A percentile compares a stretch with the other conserved stretches of the same genome.
Evolutionary conservation across 768 basidiomycete genomes (phyloP).

Genomic region (Suillus tomentosus): DNA sequence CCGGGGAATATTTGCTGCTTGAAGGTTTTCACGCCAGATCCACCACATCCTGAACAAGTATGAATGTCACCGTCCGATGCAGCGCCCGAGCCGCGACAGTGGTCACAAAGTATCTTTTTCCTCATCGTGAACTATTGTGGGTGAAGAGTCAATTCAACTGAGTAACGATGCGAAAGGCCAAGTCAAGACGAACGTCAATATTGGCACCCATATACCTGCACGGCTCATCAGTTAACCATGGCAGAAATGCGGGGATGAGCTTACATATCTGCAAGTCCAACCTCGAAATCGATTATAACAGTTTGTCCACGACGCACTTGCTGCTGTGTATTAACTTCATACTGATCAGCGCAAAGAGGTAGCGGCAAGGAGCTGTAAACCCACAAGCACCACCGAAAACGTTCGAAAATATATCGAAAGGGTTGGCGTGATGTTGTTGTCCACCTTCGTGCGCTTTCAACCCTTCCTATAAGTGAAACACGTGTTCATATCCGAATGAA

Average conservation of each 20-base stretch:
- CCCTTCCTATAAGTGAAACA: conserved; percentile 61
- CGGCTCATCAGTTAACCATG: conserved; percentile 14
- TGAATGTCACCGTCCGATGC: conserved; percentile 88
- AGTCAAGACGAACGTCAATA: conserved; percentile 66
- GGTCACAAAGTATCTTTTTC: conserved; percentile 92
- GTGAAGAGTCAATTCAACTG: conserved; percentile 12
- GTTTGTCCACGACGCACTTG: conserved; percentile 77
- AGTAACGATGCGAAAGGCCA: background rate
- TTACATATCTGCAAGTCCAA: conserved; percentile 82
- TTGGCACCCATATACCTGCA: conserved; percentile 79
- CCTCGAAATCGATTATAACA: conserved; percentile 80
- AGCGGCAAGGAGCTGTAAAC: conserved; percentile 28
- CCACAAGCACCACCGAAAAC: conserved; percentile 88
- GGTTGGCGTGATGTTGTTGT: conserved; percentile 73
- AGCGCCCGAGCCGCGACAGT: conserved; percentile 95
- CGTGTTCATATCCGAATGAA: conserved; percentile 17
- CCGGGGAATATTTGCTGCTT: conserved; percentile 95
- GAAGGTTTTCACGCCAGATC: conserved; percentile 80
- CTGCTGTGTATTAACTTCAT: conserved; percentile 46
- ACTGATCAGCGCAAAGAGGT: conserved; percentile 17
- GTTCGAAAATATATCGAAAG: conserved; percentile 91
- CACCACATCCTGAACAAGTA: conserved; percentile 81
- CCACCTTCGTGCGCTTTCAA: conserved; percentile 89
- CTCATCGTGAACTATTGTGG: conserved; percentile 82
- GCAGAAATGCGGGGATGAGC: conserved; percentile 24